phyloP scores from a whole-genome alignment of 1,284 basidiomycete species.

The Athelia psychrophila region DNA sequence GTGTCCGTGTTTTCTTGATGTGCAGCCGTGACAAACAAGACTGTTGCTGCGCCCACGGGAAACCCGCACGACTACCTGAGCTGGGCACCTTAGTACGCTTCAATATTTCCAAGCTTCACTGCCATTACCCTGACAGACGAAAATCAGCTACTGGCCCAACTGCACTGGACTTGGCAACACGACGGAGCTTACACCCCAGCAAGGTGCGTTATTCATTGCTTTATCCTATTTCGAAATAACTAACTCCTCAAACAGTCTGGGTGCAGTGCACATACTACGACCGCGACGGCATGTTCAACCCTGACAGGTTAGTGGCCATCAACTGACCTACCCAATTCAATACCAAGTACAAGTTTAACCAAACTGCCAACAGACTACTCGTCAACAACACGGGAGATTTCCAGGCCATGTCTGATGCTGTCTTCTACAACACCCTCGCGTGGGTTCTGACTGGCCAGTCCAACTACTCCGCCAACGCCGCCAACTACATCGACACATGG shows the following conservation, averaged over 20 bases:
- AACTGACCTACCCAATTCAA: too few species aligned
- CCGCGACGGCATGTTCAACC: slow-evolving; percentile 31
- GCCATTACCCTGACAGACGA: background rate
- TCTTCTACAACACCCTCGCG: slow-evolving; percentile 54
- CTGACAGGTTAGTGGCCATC: slow-evolving; percentile 12
- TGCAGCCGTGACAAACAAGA: slow-evolving; percentile 38
- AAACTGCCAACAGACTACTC: background rate
- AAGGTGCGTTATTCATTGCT: slow-evolving; percentile 32
- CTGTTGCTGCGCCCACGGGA: slow-evolving; percentile 37
- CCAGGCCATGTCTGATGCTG: background rate
- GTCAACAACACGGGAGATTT: slow-evolving; percentile 1
- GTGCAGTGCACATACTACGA: slow-evolving; percentile 22
- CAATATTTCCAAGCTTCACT: background rate
- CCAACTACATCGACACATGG: slow-evolving; percentile 49
- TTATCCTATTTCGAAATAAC: background rate
- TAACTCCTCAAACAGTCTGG: slow-evolving; percentile 11
- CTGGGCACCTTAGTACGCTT: slow-evolving; percentile 51
- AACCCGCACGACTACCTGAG: slow-evolving; percentile 52
- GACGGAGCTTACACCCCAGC: slow-evolving; percentile 40
- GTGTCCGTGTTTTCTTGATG: background rate
- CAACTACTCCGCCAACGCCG: slow-evolving; percentile 34
- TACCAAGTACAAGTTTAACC: too few species aligned
- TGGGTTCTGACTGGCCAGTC: slow-evolving; percentile 43
- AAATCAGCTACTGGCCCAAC: slow-evolving; percentile 56
- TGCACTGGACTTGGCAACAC: slow-evolving; percentile 46